Evolutionary conservation across 2,329 filamentous ascomycete species (phyloP), one percentile per base, ranked within the genome.

Genomic region (Ophiocordyceps camponoti-floridani): DNA sequence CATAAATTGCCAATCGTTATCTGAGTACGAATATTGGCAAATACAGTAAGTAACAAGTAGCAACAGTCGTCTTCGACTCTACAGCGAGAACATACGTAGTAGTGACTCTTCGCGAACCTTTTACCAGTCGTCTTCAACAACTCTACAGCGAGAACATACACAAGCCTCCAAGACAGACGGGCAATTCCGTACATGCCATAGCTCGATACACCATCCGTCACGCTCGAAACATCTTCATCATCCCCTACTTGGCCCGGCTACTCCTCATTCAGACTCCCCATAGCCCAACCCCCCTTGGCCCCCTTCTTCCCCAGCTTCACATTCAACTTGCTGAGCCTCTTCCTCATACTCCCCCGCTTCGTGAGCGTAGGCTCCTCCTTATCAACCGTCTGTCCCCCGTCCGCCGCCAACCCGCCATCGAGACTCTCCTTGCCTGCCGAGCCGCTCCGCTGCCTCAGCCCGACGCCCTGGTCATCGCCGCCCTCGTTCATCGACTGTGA

Each of bases 281-380:
- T 75, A 48, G 63, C 55, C 27, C 60, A 67, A 48, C 60, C 67
- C 43, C 60, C 64, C 58, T 76, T 79, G 56, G 72, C 77, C 41
- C 66, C 66, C 64, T 83, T 85, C 58, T 78, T 80, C 28, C 82
- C 79, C 43, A 87, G 69, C 58, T 82, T 79, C 43, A 87, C 69
- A 58, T 82, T 84, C 55, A 93, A 67, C 54, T 87, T 67, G 58
- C 84, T 91, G 51, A 93, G 68, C 55, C 86, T 67, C 65, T 86
- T 89, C 62, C 80, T 77, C 51, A 93, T 74, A 47, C 78, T 82
- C 33, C 73, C 75, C 44, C 73, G 73, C 54, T 70, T 69, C 46
- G 61, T 58, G 35, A 65, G 41, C 0, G 43, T 43, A 10, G 59
- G 56, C 35, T 61, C 67, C 40, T 55, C 58, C 30, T 56, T 52